A percentile compares a stretch with the other conserved stretches of the same genome.
Conservation (phyloP, 345 rosid species). For the Diplotaxis tenuifolia region DNA sequence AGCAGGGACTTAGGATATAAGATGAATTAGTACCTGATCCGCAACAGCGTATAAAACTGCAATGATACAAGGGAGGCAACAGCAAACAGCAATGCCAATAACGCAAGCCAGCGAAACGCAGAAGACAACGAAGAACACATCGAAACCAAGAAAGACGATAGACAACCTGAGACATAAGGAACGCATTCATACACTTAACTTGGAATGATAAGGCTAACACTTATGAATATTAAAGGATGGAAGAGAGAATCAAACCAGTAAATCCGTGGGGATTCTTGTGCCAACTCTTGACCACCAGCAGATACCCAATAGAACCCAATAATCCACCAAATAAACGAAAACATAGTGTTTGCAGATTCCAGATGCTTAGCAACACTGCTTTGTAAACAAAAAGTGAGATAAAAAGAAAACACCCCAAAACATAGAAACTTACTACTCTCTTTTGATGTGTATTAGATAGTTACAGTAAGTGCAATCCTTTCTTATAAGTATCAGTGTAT, state of each 20-base stretch:
- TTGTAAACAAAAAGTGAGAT: slow-evolving; percentile 12
- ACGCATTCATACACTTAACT: not conserved
- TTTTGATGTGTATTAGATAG: not conserved
- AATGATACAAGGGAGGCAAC: slow-evolving; percentile 97
- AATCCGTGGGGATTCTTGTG: slow-evolving; percentile 68
- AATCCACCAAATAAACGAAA: slow-evolving; percentile 99
- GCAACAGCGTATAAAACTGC: slow-evolving; percentile 93
- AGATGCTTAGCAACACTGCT: slow-evolving; percentile 79
- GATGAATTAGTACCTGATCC: slow-evolving; percentile 67
- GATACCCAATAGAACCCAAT: slow-evolving; percentile 99
- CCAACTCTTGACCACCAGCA: slow-evolving; percentile 81
- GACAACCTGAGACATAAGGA: slow-evolving; percentile 71
- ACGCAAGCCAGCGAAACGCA: slow-evolving; percentile 95
- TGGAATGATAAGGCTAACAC: not conserved
- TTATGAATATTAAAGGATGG: slow-evolving; percentile 1
- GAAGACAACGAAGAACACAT: slow-evolving; percentile 93
- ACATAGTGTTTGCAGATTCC: slow-evolving; percentile 95
- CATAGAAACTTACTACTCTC: not conserved
- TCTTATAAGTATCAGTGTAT: too few relatives aligned
- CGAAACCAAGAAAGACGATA: slow-evolving; percentile 88
- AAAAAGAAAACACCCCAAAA: not conserved
- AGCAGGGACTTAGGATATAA: not conserved
- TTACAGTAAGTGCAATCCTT: not conserved
- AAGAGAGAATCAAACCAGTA: slow-evolving; percentile 57
- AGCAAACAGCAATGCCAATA: slow-evolving; percentile 97